Evolutionary conservation across 441 rosid genomes (phyloP).

Genomic region (Bocquillonia castaneifolia): DNA sequence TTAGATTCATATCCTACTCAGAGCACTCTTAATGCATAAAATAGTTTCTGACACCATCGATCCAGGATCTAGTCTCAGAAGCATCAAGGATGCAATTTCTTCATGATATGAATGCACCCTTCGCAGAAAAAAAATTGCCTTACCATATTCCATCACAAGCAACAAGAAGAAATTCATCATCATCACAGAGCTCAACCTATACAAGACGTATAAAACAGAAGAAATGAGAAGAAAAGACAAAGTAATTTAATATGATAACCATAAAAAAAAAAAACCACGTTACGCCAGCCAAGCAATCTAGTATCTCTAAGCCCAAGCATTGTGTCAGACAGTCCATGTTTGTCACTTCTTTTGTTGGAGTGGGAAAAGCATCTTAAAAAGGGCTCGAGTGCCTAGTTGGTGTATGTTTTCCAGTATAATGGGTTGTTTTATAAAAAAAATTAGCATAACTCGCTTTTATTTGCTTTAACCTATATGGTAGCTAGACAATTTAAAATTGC

Average conservation of each 20-base stretch:
- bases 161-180: conserved; percentile 79
- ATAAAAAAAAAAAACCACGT: background rate
- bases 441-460: background rate
- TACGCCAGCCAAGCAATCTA: background rate
- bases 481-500: background rate
- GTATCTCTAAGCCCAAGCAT: background rate
- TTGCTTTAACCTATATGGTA: background rate
- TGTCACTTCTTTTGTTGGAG: too few species aligned
- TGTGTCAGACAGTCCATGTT: too few species aligned
- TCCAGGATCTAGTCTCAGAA: background rate
- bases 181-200: conserved; percentile 81
- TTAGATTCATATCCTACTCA: background rate
- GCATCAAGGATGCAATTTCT: background rate
- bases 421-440: background rate
- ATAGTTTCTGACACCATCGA: background rate
- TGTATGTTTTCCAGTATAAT: background rate
- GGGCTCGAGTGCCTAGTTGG: background rate
- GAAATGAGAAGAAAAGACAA: background rate
- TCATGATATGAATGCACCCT: background rate
- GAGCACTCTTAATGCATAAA: background rate
- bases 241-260: background rate
- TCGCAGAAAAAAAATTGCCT: background rate
- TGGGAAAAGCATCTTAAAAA: background rate
- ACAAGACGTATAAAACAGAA: background rate
- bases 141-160: conserved; percentile 92